phyloP scores from a whole-genome alignment of 108 stramenopile species.

The Schizochytrium sp. region DNA sequence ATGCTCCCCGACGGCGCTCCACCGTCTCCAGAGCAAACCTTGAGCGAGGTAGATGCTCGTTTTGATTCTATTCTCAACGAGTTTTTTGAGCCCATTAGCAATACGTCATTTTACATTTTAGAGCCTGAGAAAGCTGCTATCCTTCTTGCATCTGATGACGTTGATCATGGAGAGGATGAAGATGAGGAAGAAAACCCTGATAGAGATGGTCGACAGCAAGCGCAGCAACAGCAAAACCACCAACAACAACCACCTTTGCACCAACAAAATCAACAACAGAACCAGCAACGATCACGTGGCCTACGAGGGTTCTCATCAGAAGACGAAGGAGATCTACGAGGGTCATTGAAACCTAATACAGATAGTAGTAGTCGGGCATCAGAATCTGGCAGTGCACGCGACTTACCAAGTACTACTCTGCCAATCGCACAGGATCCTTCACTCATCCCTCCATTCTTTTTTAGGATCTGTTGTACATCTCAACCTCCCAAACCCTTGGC shows the following conservation, averaged over 20 bases:
- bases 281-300: no score
- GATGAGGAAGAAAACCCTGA: conserved; percentile 5
- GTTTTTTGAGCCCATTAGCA: conserved; percentile 49
- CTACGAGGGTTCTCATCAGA: no score
- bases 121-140: not conserved
- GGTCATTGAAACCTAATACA: no score
- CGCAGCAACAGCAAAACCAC: not conserved
- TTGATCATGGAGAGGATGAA: conserved; percentile 28
- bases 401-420: not conserved
- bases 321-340: no score
- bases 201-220: not conserved
- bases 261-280: not conserved
- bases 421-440: not conserved
- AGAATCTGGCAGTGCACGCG: not conserved
- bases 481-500: not conserved
- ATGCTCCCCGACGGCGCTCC: not conserved
- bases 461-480: not conserved
- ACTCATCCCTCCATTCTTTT: not conserved
- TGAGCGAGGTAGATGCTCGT: conserved; percentile 5
- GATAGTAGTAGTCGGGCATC: not conserved
- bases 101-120: conserved; percentile 30
- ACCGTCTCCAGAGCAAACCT: not conserved
- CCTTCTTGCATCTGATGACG: conserved; percentile 1
- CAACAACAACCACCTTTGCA: not conserved
- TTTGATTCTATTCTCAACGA: conserved; percentile 38